These are phyloP conservation scores for Suhomyces kilbournensis DNA, from an alignment of 805 yeast genomes.

Conservation along the genomic window DNA sequence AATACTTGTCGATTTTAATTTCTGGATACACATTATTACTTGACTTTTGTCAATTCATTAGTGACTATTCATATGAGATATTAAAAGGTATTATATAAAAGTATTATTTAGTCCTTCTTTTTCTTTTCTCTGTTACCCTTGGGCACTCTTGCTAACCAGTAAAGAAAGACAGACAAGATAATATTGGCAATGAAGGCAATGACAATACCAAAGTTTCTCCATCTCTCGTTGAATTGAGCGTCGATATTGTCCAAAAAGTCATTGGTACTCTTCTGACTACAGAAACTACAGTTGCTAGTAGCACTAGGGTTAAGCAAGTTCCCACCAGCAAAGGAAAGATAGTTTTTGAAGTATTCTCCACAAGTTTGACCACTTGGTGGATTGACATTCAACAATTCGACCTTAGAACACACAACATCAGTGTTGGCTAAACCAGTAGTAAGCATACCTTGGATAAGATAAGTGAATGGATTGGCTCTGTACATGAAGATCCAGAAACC, in stretches of 20 bases:
- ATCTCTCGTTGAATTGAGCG: constrained; percentile 47
- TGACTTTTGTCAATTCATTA: neutral
- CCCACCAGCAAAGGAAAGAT: constrained; percentile 47
- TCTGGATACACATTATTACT: too few species aligned
- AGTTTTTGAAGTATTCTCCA: constrained; percentile 48
- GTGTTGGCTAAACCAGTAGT: constrained; percentile 49
- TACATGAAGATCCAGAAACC: constrained; percentile 86
- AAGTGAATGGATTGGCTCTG: constrained; percentile 69
- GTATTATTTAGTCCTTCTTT: neutral
- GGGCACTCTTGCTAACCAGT: constrained; percentile 76
- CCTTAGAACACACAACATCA: constrained; percentile 23
- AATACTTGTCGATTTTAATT: too few species aligned
- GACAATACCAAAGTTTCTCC: constrained; percentile 66
- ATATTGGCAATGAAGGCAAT: constrained; percentile 34
- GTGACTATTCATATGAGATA: neutral
- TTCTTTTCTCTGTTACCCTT: constrained; percentile 44
- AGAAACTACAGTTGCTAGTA: constrained; percentile 48
- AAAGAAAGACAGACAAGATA: constrained; percentile 30
- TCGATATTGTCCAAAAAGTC: constrained; percentile 49
- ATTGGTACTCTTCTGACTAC: constrained; percentile 55
- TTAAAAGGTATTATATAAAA: neutral
- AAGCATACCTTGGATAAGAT: constrained; percentile 59
- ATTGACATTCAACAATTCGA: constrained; percentile 26
- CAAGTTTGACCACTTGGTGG: constrained; percentile 64
- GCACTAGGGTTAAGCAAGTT: constrained; percentile 54